Percentiles rank a stretch among this genome's conserved stretches.
phyloP scores from a whole-genome alignment of 2,329 filamentous ascomycete genomes.

The Trichoderma gracile region DNA sequence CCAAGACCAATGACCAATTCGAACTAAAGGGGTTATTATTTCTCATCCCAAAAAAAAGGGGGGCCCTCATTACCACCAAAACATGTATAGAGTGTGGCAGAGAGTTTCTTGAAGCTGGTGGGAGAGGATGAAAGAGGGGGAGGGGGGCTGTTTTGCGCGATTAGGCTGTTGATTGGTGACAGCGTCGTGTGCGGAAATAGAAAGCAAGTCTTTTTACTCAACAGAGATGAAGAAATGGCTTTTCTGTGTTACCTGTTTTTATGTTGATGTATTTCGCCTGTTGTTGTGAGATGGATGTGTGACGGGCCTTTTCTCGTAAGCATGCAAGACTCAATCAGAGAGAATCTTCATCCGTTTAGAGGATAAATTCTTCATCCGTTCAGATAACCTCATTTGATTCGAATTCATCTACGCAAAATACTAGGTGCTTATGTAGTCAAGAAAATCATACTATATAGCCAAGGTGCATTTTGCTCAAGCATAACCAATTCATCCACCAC shows the following conservation, averaged over 20 bases:
- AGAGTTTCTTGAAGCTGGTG: background rate
- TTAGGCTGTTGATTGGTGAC: constrained; percentile 22
- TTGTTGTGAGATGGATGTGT: background rate
- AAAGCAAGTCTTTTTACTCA: constrained; percentile 24
- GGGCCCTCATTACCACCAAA: background rate
- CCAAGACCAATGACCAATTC: no score
- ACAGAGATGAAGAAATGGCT: constrained; percentile 8
- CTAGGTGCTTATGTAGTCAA: no score
- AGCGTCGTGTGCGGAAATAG: constrained; percentile 28
- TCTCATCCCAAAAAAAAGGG: background rate
- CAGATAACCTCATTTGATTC: no score
- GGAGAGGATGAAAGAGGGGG: constrained; percentile 24
- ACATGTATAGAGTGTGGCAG: constrained; percentile 8
- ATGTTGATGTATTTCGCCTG: background rate
- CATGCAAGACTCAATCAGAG: background rate
- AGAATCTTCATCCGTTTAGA: background rate
- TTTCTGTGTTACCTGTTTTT: background rate
- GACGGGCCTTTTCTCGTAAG: background rate
- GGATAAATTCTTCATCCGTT: no score
- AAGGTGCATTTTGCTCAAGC: background rate
- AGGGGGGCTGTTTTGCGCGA: background rate
- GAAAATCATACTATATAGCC: background rate
- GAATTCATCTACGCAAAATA: no score
- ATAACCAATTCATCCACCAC: background rate
- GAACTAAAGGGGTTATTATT: no score